These are phyloP conservation scores for Mucor saturninus DNA, from an alignment of 371 early-diverging fungal species.

Conservation along the genomic window DNA sequence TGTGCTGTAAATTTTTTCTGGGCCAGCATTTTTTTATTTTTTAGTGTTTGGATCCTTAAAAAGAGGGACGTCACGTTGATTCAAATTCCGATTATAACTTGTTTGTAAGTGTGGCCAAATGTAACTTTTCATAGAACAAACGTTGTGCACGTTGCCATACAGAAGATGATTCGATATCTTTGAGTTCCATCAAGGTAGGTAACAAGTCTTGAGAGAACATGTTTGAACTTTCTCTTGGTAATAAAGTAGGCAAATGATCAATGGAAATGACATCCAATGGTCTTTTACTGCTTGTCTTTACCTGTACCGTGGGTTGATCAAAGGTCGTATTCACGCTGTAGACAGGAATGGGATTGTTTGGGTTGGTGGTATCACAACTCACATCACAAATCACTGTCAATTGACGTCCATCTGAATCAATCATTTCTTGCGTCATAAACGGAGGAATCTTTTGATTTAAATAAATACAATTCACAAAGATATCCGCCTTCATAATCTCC, in stretches of 20 bases:
- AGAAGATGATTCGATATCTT: constrained; percentile 61
- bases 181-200: constrained; percentile 81
- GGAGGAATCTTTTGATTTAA: constrained; percentile 91
- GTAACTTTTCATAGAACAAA: constrained; percentile 81
- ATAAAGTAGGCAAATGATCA: constrained; percentile 94
- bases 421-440: constrained; percentile 83
- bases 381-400: constrained; percentile 92
- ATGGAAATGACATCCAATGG: constrained; percentile 92
- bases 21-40: too few species aligned
- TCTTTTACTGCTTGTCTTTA: constrained; percentile 60
- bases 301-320: constrained; percentile 84
- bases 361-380: constrained; percentile 96
- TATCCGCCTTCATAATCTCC: constrained; percentile 86
- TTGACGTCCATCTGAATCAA: constrained; percentile 66
- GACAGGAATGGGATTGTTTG: constrained; percentile 96
- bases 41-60: too few species aligned
- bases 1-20: too few species aligned
- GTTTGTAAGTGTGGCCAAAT: constrained; percentile 23
- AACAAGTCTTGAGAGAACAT: constrained; percentile 85
- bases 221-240: constrained; percentile 92
- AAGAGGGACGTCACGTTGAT: too few species aligned
- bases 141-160: constrained; percentile 90
- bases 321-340: constrained; percentile 92
- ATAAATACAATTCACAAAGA: constrained; percentile 98
- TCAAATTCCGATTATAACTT: too few species aligned